Conservation (phyloP, 345 rosid species). For the Diplotaxis tenuifolia region DNA sequence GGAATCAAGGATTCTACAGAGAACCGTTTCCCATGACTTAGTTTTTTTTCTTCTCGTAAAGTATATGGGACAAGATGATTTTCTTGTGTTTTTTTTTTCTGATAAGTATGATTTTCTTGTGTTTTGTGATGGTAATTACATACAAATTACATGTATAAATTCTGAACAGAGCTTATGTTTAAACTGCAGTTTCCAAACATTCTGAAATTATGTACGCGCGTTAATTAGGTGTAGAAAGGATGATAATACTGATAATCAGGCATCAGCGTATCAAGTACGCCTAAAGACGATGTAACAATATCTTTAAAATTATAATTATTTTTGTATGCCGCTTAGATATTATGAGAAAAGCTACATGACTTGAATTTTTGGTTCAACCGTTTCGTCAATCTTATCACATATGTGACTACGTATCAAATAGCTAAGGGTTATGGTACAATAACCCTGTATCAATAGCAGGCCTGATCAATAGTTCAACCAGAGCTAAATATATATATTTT, state of each 20-base stretch:
- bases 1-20: conserved; percentile 11
- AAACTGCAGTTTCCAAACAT: background rate
- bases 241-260: background rate
- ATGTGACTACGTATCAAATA: background rate
- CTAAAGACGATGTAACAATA: conserved; percentile 17
- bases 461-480: no score
- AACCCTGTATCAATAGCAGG: no score
- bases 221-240: conserved; percentile 15
- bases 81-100: no score
- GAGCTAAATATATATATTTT: no score
- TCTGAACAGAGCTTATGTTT: no score
- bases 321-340: conserved; percentile 17
- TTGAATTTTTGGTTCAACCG: background rate
- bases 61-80: background rate
- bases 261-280: conserved; percentile 27
- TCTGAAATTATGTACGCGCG: conserved; percentile 32
- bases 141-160: background rate
- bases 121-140: conserved; percentile 11
- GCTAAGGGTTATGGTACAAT: background rate
- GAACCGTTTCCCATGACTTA: background rate
- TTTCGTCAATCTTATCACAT: background rate
- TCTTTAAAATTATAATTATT: conserved; percentile 19
- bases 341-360: background rate
- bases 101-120: no score
- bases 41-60: background rate